A percentile compares a stretch with the other conserved stretches of the same genome.
These are phyloP conservation scores for Ophiostoma sp. DNA, from an alignment of 2,329 filamentous ascomycete genomes.

Conservation along the genomic window DNA sequence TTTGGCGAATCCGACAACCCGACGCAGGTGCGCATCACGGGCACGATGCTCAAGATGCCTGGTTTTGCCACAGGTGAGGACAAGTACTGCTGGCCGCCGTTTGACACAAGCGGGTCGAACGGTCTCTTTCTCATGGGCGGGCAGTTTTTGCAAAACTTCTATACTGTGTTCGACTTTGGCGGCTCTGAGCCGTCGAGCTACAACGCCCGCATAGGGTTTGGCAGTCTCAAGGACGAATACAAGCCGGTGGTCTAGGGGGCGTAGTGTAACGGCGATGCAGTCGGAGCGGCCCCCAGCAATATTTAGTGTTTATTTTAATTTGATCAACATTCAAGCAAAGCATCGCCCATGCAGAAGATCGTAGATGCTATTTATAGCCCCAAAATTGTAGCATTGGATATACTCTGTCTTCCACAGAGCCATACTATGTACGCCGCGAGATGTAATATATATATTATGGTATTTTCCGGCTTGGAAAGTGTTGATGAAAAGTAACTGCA, in stretches of 20 bases:
- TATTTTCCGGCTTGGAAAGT: neutral
- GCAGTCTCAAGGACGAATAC: slow-evolving; percentile 3
- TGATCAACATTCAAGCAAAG: neutral
- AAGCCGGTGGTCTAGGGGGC: neutral
- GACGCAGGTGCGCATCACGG: neutral
- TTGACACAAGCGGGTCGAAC: neutral
- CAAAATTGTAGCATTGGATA: neutral
- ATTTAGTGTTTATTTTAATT: neutral
- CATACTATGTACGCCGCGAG: no score
- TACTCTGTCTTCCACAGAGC: neutral
- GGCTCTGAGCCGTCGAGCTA: neutral
- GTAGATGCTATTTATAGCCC: neutral
- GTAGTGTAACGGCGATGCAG: no score
- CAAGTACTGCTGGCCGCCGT: slow-evolving; percentile 14
- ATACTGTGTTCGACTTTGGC: slow-evolving; percentile 7
- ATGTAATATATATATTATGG: no score
- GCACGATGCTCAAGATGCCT: slow-evolving; percentile 7
- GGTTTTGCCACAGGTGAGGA: slow-evolving; percentile 8
- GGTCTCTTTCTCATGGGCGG: neutral
- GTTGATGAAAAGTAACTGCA: neutral
- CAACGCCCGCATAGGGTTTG: slow-evolving; percentile 2
- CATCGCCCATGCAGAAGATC: neutral
- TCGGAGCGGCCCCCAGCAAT: no score
- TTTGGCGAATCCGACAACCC: neutral
- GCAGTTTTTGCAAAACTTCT: neutral